These are phyloP conservation scores for Luffa acutangula DNA, from an alignment of 306 rosid species.

Conservation along the genomic window DNA sequence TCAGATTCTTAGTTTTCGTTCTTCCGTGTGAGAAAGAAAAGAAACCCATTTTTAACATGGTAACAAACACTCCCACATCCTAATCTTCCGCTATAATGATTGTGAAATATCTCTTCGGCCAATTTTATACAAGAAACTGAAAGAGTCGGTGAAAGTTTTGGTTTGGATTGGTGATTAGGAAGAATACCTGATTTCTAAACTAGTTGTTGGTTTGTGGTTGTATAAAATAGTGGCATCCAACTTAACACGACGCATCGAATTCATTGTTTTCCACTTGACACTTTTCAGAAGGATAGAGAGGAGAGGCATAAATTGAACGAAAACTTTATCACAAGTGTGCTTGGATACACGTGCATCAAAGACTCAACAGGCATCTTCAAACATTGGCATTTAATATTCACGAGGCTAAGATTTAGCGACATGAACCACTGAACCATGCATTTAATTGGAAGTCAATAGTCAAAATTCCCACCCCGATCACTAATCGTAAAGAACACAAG, in stretches of 20 bases:
- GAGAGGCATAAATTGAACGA: neutral
- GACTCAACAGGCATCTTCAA: neutral
- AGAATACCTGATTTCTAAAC: neutral
- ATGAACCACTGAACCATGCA: neutral
- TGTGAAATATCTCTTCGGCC: neutral
- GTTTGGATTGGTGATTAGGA: neutral
- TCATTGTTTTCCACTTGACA: neutral
- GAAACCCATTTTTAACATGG: neutral
- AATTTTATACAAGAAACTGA: neutral
- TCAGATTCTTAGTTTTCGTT: neutral
- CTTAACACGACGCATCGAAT: neutral
- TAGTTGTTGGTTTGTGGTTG: neutral
- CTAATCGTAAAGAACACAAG: neutral
- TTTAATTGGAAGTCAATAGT: neutral
- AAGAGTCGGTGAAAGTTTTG: neutral
- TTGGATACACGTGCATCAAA: neutral
- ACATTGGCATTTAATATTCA: neutral
- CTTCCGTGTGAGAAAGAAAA: neutral
- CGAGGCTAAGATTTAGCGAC: neutral
- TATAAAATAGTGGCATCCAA: neutral
- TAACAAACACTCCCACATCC: neutral
- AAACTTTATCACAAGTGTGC: neutral
- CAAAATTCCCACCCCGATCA: neutral
- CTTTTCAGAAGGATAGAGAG: neutral
- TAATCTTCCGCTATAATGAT: neutral